Conservation (phyloP, 2,329 filamentous ascomycete genomes). For the Microsporum canis region DNA sequence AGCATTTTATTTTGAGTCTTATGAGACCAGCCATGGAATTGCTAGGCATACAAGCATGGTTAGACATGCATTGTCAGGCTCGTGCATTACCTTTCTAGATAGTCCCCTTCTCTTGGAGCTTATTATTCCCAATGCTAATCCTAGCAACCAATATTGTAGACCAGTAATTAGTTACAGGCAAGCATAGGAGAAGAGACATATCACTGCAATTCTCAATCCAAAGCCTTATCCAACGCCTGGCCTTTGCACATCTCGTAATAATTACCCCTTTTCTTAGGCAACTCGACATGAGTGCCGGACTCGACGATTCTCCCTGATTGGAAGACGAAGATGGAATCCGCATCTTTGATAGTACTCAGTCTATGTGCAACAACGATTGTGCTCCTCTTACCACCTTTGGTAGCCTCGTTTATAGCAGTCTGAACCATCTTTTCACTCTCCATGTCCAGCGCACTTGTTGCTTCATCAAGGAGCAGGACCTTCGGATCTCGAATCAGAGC, state of each 20-base stretch:
- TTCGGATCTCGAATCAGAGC: slow-evolving; percentile 40
- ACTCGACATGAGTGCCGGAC: slow-evolving; percentile 43
- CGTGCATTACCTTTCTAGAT: not conserved
- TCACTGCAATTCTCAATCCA: not conserved
- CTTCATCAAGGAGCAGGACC: slow-evolving; percentile 45
- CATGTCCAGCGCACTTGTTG: slow-evolving; percentile 47
- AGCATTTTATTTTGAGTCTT: too few species aligned
- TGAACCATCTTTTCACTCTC: slow-evolving; percentile 54
- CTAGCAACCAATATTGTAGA: not conserved
- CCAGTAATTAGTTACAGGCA: not conserved
- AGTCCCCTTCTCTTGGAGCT: not conserved
- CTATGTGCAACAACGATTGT: slow-evolving; percentile 68
- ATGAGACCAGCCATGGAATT: not conserved
- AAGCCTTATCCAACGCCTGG: not conserved
- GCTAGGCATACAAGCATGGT: not conserved
- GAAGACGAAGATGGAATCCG: slow-evolving; percentile 68
- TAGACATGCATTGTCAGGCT: not conserved
- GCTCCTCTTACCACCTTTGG: slow-evolving; percentile 36
- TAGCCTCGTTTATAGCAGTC: slow-evolving; percentile 50
- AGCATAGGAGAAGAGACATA: not conserved
- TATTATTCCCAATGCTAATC: too few species aligned
- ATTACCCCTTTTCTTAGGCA: not conserved
- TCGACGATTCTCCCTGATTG: slow-evolving; percentile 55
- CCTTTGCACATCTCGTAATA: not conserved
- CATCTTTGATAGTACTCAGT: slow-evolving; percentile 62